Percentiles rank a stretch among this genome's conserved stretches.
These are phyloP conservation scores for Nannochloropsis salina DNA, from an alignment of 108 stramenopile species.

Conservation along the genomic window DNA sequence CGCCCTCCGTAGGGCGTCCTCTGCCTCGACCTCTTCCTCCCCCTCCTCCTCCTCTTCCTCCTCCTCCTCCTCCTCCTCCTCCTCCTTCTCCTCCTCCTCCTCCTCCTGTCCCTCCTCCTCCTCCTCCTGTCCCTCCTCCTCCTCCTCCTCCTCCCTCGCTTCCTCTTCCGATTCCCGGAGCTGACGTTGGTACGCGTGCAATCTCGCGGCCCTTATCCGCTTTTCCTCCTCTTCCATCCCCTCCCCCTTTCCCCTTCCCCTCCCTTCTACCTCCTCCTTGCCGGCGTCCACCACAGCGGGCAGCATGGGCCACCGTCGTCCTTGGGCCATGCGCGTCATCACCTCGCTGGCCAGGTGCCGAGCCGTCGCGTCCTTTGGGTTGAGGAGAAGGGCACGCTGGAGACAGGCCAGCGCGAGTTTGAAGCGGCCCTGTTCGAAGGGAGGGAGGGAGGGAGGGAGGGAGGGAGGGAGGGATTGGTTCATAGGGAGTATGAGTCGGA, in stretches of 20 bases:
- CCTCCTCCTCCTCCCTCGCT: too few relatives aligned
- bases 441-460: background rate
- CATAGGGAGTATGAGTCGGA: too few relatives aligned
- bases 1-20: background rate
- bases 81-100: background rate
- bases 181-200: background rate
- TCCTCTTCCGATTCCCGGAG: background rate
- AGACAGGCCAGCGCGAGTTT: background rate
- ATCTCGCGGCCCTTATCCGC: background rate
- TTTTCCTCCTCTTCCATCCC: background rate
- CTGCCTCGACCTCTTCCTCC: background rate
- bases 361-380: background rate
- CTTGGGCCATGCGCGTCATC: background rate
- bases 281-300: background rate
- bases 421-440: background rate
- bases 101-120: too few relatives aligned
- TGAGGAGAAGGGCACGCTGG: background rate
- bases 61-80: background rate
- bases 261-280: too few relatives aligned
- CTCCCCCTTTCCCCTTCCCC: too few relatives aligned
- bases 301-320: background rate
- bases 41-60: too few relatives aligned
- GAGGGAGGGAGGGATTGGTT: too few relatives aligned
- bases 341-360: background rate
- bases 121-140: too few relatives aligned